A percentile compares a stretch with the other conserved stretches of the same genome.
Conservation (phyloP, 2,329 filamentous ascomycete genomes). For the Aspergillus sp. region DNA sequence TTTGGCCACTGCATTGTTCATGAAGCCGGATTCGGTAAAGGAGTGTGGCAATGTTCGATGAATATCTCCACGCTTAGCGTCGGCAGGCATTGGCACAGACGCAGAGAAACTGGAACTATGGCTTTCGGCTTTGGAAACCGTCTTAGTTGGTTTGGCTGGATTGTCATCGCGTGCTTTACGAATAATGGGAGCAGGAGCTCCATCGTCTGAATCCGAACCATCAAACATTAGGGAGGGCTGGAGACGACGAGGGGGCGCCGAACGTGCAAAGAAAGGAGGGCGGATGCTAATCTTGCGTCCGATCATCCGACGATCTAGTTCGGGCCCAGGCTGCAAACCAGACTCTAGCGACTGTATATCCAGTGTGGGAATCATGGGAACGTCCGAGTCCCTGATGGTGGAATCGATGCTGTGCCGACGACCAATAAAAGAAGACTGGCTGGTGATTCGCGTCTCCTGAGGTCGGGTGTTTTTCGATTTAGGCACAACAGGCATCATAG, state of each 20-base stretch:
- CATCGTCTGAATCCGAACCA: conserved; percentile 29
- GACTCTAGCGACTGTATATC: conserved; percentile 30
- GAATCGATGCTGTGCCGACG: conserved; percentile 32
- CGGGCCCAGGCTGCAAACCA: conserved; percentile 16
- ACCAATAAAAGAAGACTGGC: conserved; percentile 30
- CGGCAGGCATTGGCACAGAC: conserved; percentile 20
- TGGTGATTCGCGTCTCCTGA: conserved; percentile 21
- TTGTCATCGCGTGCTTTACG: conserved; percentile 31
- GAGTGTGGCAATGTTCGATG: conserved; percentile 29
- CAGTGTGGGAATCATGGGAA: conserved; percentile 31
- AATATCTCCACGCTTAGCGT: conserved; percentile 10
- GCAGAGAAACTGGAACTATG: conserved; percentile 19
- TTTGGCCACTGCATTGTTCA: conserved; percentile 20
- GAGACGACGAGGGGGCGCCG: conserved; percentile 24
- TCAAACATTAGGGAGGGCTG: conserved; percentile 31
- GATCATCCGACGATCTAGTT: conserved; percentile 28
- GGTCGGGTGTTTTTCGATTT: conserved; percentile 15
- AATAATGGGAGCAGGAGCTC: conserved; percentile 38
- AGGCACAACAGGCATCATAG: conserved; percentile 11
- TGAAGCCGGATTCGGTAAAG: conserved; percentile 27
- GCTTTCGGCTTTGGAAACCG: conserved; percentile 14
- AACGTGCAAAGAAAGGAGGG: conserved; percentile 39
- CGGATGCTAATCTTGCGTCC: conserved; percentile 35
- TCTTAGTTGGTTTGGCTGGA: conserved; percentile 11
- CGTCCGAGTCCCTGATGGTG: conserved; percentile 24